Conservation (phyloP, 2,329 filamentous ascomycete genomes). For the Monosporascus sp. region DNA sequence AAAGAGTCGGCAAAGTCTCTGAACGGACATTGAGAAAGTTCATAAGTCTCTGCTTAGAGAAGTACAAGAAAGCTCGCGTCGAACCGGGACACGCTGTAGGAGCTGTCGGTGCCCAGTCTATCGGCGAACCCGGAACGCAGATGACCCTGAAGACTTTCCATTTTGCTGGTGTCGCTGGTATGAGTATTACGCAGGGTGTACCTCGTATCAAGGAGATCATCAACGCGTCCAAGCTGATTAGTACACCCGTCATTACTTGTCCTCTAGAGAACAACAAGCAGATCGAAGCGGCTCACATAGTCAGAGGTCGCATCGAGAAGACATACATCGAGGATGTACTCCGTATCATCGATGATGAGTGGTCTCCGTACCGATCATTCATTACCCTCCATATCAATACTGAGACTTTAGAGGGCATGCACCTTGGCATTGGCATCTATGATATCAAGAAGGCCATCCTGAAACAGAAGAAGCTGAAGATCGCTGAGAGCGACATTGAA, state of each 20-base stretch:
- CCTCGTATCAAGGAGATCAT: slow-evolving; percentile 99
- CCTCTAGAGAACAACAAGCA: slow-evolving; percentile 70
- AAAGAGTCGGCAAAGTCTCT: slow-evolving; percentile 82
- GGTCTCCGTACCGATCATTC: slow-evolving; percentile 70
- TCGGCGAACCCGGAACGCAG: slow-evolving; percentile 95
- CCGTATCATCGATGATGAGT: slow-evolving; percentile 79
- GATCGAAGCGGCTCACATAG: slow-evolving; percentile 77
- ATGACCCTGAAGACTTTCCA: slow-evolving; percentile 99
- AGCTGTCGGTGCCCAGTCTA: slow-evolving; percentile 93
- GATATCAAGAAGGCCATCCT: slow-evolving; percentile 76
- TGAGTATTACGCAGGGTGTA: slow-evolving; percentile 99
- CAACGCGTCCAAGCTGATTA: slow-evolving; percentile 92
- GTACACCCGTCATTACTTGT: slow-evolving; percentile 88
- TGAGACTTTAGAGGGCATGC: slow-evolving; percentile 71
- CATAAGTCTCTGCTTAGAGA: slow-evolving; percentile 75
- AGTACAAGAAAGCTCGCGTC: slow-evolving; percentile 86
- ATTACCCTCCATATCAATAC: slow-evolving; percentile 79
- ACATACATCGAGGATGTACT: slow-evolving; percentile 82
- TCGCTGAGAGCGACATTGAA: slow-evolving; percentile 60
- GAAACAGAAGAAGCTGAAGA: slow-evolving; percentile 77
- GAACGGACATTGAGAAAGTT: slow-evolving; percentile 67
- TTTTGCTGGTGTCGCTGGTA: slow-evolving; percentile 98
- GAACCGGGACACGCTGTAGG: slow-evolving; percentile 95
- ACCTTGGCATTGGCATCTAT: slow-evolving; percentile 68
- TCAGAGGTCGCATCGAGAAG: slow-evolving; percentile 93